phyloP scores from a whole-genome alignment of 805 yeast species.

The Spencermartinsiella europaea region DNA sequence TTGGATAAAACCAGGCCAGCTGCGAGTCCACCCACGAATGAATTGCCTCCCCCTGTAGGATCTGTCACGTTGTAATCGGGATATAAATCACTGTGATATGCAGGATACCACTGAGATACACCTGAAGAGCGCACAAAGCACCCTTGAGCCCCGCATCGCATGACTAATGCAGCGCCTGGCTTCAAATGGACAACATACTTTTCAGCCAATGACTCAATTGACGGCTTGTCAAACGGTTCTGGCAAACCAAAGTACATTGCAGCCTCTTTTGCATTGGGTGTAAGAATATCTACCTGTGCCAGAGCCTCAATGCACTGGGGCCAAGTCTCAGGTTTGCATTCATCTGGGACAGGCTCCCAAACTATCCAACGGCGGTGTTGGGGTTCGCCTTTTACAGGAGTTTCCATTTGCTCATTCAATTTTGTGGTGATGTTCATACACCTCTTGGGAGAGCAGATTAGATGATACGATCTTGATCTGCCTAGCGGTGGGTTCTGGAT shows the following conservation, averaged over 20 bases:
- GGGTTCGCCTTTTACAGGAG: slow-evolving; percentile 8
- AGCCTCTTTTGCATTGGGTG: slow-evolving; percentile 86
- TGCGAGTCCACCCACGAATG: slow-evolving; percentile 78
- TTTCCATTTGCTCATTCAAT: slow-evolving; percentile 10
- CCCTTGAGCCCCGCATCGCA: slow-evolving; percentile 77
- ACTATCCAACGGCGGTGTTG: slow-evolving; percentile 34
- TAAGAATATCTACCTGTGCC: slow-evolving; percentile 49
- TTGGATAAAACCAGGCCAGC: slow-evolving; percentile 46
- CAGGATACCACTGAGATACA: slow-evolving; percentile 53
- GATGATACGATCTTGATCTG: slow-evolving; percentile 50
- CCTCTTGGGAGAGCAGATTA: slow-evolving; percentile 68
- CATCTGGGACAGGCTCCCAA: slow-evolving; percentile 87
- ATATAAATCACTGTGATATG: slow-evolving; percentile 49
- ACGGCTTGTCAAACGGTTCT: slow-evolving; percentile 38
- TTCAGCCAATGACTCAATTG: slow-evolving; percentile 41
- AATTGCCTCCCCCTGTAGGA: slow-evolving; percentile 94
- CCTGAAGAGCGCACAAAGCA: slow-evolving; percentile 42
- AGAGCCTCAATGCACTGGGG: slow-evolving; percentile 36
- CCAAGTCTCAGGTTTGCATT: slow-evolving; percentile 52
- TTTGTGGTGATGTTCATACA: slow-evolving; percentile 44
- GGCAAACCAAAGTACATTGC: slow-evolving; percentile 50
- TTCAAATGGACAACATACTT: slow-evolving; percentile 40
- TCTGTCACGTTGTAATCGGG: slow-evolving; percentile 51
- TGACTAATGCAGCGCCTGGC: slow-evolving; percentile 33
- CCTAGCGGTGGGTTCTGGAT: slow-evolving; percentile 35